Base-by-base conservation (phyloP, 805 yeast species). In the Candida mattraensis region DNA sequence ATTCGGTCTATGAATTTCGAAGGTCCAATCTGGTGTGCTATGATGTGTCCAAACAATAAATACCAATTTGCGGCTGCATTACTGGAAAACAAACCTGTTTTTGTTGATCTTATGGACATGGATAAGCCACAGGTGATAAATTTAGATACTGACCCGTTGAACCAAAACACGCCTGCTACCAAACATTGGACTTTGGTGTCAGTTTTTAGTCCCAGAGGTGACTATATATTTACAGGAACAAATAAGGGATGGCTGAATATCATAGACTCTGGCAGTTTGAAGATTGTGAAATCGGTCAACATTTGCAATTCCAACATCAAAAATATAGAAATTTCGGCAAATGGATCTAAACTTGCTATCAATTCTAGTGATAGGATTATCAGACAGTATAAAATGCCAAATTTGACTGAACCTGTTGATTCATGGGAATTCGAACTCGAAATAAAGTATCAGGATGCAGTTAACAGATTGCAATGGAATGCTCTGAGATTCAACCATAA, bases 381-480 rank as follows among this genome's bases (percentile, higher is more conserved):
- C 14, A 64, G 93, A 37, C 93, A 85, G 55, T 63, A 72, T 26
- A 63, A 58, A 19, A 48, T 77, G 20, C 78, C 78, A 3, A 40
- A 35, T 4, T 21, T 40, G 14, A 15, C 16, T 10, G 33, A 33
- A 5, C 17, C 39, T 6, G 28, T 32, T 2, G 41, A 47, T 3
- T 34, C 26, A 16, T 52, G 54, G 42, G 65, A 61, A 23, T 64
- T 88, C 30, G 87, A 79, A 37, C 65, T 81, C 5, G 89, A 83
- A 47, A 91, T 85, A 54, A 80, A 77, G 51, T 89, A 87, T 54
- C 96, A 88, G 58, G 96, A 89, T 58, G 87, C 87, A 30, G 95
- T 89, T 22, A 89, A 87, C 60, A 67, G 83, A 44, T 66, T 87
- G 30, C 95, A 87, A 55, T 89, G 96, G 96, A 88, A 87, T 56